Base-by-base conservation (phyloP, 805 yeast genomes). In the Diddensiella caesifluorescens region DNA sequence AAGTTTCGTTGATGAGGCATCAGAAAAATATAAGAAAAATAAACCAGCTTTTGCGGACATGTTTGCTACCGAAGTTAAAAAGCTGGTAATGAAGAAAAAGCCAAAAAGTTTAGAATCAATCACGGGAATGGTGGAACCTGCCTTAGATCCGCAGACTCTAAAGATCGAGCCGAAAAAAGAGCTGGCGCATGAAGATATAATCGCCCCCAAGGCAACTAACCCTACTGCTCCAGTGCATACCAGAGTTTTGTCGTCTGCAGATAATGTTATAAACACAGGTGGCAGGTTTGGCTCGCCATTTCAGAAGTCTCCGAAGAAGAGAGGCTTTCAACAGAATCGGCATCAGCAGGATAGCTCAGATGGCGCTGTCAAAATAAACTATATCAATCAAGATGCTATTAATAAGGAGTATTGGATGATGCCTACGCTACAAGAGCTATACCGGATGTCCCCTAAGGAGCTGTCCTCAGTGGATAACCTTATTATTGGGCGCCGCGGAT, bases 351-450 rank as follows among this genome's bases (percentile, higher is more conserved):
- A 38, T 13, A 16, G 20, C 10, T 22, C 23, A 13, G 22, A n/a
- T n/a, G 9, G 6, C 12, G n/a, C 27, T 23, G 27, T 23, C 10
- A 13, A n/a, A 7, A 13, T 7, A n/a, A 27, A 27, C 7, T 25
- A 22, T 13, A 33, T 56, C 29, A 53, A 54, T 45, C 48, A 48
- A 29, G 41, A 42, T 18, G 59, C 63, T n/a, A 38, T 53, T 26
- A 56, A 55, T 30, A 50, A 53, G 28, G 94, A 85, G 7, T 89
- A 87, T 61, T 89, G 87, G 80, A 79, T 78, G 29, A 71, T 79
- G 2, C 97, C 97, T 15, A 67, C 83, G 2, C 54, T 85, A 19
- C 73, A 79, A 4, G 78, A 77, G 36, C 64, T 89, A 41, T 73
- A 76, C 41, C 59, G 68, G 1, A 66, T 71, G 66, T 59, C 83